Evolutionary conservation across 2,329 filamentous ascomycete species (phyloP).

Genomic region (Fusarium heterosporum): DNA sequence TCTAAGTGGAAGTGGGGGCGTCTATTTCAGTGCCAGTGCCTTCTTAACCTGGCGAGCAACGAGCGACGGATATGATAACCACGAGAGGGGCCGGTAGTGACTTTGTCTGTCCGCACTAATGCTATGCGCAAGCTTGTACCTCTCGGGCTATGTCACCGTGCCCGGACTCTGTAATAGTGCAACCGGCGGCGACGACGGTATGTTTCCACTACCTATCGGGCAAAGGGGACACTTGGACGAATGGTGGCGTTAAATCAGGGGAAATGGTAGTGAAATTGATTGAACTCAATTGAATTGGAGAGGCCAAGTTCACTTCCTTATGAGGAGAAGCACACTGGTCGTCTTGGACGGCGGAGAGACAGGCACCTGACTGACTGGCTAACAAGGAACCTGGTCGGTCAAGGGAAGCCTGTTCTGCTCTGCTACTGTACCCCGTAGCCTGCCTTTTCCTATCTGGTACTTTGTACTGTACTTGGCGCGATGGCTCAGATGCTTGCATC

Average conservation of each 20-base stretch:
- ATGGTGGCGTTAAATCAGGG: conserved; percentile 14
- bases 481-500: conserved; percentile 37
- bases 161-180: conserved; percentile 24
- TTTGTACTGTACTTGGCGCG: conserved; percentile 14
- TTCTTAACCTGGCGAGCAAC: conserved; percentile 17
- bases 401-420: conserved; percentile 6
- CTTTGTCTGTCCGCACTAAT: conserved; percentile 15
- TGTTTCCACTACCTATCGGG: conserved; percentile 17
- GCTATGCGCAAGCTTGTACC: conserved; percentile 33
- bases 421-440: conserved; percentile 19
- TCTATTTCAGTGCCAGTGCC: conserved; percentile 6
- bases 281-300: conserved; percentile 4
- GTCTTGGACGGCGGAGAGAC: background rate
- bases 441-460: conserved; percentile 27
- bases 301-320: conserved; percentile 7
- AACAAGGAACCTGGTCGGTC: conserved; percentile 16
- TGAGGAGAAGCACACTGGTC: conserved; percentile 7
- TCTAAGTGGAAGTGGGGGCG: conserved; percentile 16
- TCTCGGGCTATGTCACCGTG: conserved; percentile 24
- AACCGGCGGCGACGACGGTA: conserved; percentile 28
- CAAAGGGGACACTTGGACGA: background rate
- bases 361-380: conserved; percentile 24
- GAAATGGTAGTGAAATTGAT: background rate
- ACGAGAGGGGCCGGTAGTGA: conserved; percentile 27
- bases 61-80: conserved; percentile 21